phyloP scores from a whole-genome alignment of 2,329 filamentous ascomycete genomes.

The Arthrobotrys megalospora region DNA sequence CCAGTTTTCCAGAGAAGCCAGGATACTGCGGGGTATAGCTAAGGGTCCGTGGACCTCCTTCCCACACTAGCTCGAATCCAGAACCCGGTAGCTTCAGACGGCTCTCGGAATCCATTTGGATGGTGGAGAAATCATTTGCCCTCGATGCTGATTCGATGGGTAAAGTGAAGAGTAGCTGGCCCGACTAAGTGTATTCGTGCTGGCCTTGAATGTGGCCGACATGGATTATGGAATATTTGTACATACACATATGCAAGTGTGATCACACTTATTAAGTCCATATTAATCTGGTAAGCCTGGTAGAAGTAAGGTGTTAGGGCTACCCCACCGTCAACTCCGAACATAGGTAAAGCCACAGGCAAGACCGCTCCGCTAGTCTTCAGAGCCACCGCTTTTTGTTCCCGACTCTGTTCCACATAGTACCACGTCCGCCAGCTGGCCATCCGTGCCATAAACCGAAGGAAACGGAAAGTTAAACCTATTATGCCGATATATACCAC shows the following conservation, averaged over 20 bases:
- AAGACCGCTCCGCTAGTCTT: not conserved
- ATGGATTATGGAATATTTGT: constrained; percentile 16
- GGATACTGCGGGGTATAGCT: constrained; percentile 56
- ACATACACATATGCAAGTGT: constrained; percentile 10
- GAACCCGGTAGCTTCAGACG: constrained; percentile 42
- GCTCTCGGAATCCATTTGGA: constrained; percentile 46
- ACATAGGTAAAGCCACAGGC: not conserved
- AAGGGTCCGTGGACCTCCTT: constrained; percentile 42
- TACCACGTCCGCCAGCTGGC: not conserved
- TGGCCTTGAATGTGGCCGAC: constrained; percentile 3
- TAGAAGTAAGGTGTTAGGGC: constrained; percentile 19
- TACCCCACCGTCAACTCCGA: constrained; percentile 59
- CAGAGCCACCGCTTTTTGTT: constrained; percentile 1
- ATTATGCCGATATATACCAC: not conserved
- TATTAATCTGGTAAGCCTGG: not conserved
- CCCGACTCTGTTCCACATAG: not conserved
- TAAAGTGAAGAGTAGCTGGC: constrained; percentile 15
- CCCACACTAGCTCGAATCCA: constrained; percentile 15
- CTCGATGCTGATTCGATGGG: constrained; percentile 32
- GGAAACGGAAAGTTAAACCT: not conserved
- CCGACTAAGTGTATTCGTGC: not conserved
- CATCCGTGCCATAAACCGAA: not conserved
- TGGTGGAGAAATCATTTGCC: constrained; percentile 51
- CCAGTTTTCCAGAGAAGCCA: constrained; percentile 31
- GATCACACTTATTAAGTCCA: constrained; percentile 6